Evolutionary conservation across 805 yeast species (phyloP).

Genomic region (Debaryomyces prosopidis): DNA sequence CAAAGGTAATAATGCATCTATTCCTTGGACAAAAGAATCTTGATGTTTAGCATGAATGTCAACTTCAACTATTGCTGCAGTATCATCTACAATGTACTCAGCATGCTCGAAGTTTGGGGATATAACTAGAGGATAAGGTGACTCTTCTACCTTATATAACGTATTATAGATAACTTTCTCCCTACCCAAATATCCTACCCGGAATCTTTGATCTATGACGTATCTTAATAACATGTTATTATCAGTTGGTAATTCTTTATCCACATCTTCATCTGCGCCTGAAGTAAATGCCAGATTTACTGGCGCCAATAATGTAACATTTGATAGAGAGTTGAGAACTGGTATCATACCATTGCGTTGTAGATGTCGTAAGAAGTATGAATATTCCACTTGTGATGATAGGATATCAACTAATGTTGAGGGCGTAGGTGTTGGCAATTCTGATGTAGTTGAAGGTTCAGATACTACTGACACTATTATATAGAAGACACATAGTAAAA

Average conservation of each 20-base stretch:
- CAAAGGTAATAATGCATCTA: slow-evolving; percentile 45
- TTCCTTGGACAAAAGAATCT: slow-evolving; percentile 66
- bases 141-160: slow-evolving; percentile 17
- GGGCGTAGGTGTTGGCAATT: slow-evolving; percentile 24
- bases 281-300: slow-evolving; percentile 70
- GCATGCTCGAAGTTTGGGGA: slow-evolving; percentile 24
- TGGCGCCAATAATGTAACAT: slow-evolving; percentile 79
- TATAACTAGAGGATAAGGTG: slow-evolving; percentile 22
- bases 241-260: slow-evolving; percentile 1
- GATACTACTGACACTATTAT: not conserved
- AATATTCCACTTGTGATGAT: slow-evolving; percentile 67
- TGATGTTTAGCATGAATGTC: slow-evolving; percentile 63
- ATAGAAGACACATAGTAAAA: not conserved
- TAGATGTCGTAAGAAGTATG: slow-evolving; percentile 57
- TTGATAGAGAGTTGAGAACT: slow-evolving; percentile 53
- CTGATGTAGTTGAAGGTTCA: not conserved
- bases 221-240: slow-evolving; percentile 25
- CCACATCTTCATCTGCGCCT: not conserved
- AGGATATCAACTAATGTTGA: slow-evolving; percentile 64
- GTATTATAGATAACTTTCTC: slow-evolving; percentile 30
- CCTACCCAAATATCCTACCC: slow-evolving; percentile 28
- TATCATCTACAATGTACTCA: slow-evolving; percentile 42
- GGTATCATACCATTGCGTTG: slow-evolving; percentile 68
- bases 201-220: slow-evolving; percentile 31
- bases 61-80: slow-evolving; percentile 52